Conservation (phyloP, 805 yeast genomes). For the Saccharomycopsis vini region DNA sequence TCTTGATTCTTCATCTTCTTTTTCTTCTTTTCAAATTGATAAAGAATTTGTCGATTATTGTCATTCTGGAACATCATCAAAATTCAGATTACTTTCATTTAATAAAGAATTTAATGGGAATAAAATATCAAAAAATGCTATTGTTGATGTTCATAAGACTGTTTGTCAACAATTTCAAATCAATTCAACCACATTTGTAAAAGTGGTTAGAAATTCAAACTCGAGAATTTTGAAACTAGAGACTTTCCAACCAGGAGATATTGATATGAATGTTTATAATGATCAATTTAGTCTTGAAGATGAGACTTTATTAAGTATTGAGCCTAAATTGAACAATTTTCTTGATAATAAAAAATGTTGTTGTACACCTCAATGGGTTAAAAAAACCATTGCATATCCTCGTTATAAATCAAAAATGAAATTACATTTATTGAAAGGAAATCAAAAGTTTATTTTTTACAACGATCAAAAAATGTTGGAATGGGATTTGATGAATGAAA, state of each 20-base stretch:
- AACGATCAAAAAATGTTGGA: constrained; percentile 25
- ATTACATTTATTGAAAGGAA: constrained; percentile 25
- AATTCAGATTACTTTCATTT: background rate
- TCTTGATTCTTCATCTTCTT: background rate
- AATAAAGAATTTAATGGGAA: background rate
- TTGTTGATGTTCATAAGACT: constrained; percentile 4
- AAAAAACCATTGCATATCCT: constrained; percentile 29
- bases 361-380: constrained; percentile 26
- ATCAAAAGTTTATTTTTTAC: constrained; percentile 21
- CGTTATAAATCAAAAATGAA: constrained; percentile 33
- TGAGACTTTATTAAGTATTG: background rate
- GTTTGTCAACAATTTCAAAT: constrained; percentile 7
- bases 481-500: constrained; percentile 25
- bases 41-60: too few species aligned
- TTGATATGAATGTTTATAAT: constrained; percentile 12
- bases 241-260: constrained; percentile 21
- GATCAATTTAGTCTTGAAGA: background rate
- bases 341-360: background rate
- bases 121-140: background rate
- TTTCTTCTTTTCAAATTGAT: background rate
- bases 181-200: constrained; percentile 24
- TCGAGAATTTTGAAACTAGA: constrained; percentile 29
- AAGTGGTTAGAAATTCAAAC: constrained; percentile 26
- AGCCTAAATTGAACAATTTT: background rate
- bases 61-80: background rate